Evolutionary conservation across 441 rosid genomes (phyloP), one percentile per base, ranked within the genome.

Genomic region (Pelargonium myrrhifolium): DNA sequence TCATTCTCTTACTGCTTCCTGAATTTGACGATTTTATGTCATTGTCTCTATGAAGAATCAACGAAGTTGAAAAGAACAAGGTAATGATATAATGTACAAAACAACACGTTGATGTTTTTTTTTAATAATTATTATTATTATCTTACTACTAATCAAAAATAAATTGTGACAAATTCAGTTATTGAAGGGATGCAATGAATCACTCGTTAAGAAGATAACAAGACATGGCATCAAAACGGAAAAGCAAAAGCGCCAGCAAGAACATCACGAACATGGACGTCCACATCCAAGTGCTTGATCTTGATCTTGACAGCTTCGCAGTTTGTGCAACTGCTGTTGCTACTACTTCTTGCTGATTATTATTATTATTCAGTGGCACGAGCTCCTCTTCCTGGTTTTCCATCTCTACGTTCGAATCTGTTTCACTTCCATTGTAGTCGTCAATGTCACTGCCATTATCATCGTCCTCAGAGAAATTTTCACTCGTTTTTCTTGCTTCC

Each of bases 301-400:
- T 53, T 24, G 37, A 64, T 21, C 62, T 69, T 65, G 47, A 71
- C 5, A 78, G 67, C 68, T 61, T 68, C 31, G 6, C 59, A 4
- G 60, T 53, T 17, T 53, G 22, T 3, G 24, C 60, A 4, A 53
- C 24, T 8, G 24, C 60, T 18, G 24, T 10, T 22, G 60, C 24
- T 0, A 53, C 26, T 18, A 9, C 11, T 53, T 18, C 24, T 6
- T 17, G 31, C 31, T 28, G 31, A 28, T 28, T 28, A 28, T 28
- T 3, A 28, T 28, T 28, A n/a, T n/a, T n/a, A n/a, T n/a, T n/a
- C 31, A 28, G 31, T 28, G 31, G 31, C 31, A 28, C 31, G 3
- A 1, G 31, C 31, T 28, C 31, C 31, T 28, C 31, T 28, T 28
- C 31, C 31, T 28, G 31, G 31, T 28, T 28, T 28, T 28, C 31